These are phyloP conservation scores for Botrytis deweyae DNA, from an alignment of 2,329 filamentous ascomycete species.

Conservation along the genomic window DNA sequence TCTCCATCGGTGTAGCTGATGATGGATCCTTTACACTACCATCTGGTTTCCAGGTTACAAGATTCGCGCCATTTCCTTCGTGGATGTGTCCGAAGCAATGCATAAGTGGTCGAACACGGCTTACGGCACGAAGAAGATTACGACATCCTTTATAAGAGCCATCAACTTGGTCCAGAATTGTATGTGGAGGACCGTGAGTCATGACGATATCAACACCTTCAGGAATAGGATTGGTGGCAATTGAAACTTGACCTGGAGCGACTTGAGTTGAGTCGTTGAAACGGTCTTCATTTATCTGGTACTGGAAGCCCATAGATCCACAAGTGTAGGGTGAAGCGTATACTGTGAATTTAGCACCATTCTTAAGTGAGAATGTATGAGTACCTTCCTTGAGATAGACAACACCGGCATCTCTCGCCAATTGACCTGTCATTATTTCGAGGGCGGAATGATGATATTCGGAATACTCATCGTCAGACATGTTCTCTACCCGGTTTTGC, in stretches of 20 bases:
- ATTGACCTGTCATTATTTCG: constrained; percentile 21
- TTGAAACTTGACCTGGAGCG: constrained; percentile 16
- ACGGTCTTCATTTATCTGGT: constrained; percentile 25
- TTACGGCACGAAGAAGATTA: constrained; percentile 48
- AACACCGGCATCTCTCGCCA: constrained; percentile 25
- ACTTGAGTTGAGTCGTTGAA: constrained; percentile 23
- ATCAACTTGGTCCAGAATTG: constrained; percentile 36
- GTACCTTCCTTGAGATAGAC: constrained; percentile 26
- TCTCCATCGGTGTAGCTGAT: constrained; percentile 35
- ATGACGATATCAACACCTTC: constrained; percentile 41
- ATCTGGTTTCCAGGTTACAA: constrained; percentile 50
- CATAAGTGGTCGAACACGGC: constrained; percentile 46
- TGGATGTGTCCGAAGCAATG: constrained; percentile 62
- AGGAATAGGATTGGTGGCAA: constrained; percentile 25
- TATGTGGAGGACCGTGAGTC: constrained; percentile 43
- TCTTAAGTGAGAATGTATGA: constrained; percentile 31
- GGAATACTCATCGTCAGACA: constrained; percentile 16
- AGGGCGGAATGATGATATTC: constrained; percentile 16
- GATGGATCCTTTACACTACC: constrained; percentile 37
- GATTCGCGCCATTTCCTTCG: constrained; percentile 56
- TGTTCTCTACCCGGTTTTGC: constrained; percentile 20
- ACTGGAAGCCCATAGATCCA: constrained; percentile 30
- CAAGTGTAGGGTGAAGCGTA: constrained; percentile 33
- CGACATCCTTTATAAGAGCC: constrained; percentile 45
- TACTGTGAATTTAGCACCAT: constrained; percentile 29